Evolutionary conservation across 1,284 basidiomycete species (phyloP).

Genomic region (Ustilago esculenta): DNA sequence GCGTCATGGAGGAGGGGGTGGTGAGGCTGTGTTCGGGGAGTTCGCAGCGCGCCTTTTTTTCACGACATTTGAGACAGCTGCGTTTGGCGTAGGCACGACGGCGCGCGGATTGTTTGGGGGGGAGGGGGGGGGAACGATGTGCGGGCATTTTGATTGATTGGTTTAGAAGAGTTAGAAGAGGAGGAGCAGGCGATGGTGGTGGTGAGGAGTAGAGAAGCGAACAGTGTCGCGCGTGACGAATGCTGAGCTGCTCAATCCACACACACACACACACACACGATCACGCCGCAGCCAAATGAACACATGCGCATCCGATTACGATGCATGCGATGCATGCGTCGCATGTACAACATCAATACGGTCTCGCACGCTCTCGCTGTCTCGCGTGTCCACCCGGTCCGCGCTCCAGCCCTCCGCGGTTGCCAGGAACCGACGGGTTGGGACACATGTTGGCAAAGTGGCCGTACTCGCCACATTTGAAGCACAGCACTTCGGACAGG

Average conservation of each 20-base stretch:
- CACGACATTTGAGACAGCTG: constrained; percentile 52
- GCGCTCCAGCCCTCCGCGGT: constrained; percentile 56
- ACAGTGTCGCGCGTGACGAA: too few species aligned
- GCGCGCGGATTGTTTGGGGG: constrained; percentile 37
- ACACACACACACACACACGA: too few species aligned
- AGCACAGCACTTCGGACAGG: constrained; percentile 60
- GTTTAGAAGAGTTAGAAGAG: too few species aligned
- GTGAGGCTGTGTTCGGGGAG: constrained; percentile 40
- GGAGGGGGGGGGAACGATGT: too few species aligned
- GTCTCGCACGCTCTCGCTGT: constrained; percentile 25
- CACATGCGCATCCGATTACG: too few species aligned
- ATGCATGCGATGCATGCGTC: too few species aligned
- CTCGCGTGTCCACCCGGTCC: constrained; percentile 35
- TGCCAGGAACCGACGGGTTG: constrained; percentile 55
- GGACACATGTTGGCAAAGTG: constrained; percentile 65
- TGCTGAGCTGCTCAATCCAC: too few species aligned
- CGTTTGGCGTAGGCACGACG: constrained; percentile 50
- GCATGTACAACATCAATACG: too few species aligned
- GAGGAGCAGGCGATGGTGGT: too few species aligned
- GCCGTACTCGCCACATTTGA: constrained; percentile 64
- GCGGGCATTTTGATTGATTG: too few species aligned
- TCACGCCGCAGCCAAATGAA: too few species aligned
- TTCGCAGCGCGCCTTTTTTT: constrained; percentile 54
- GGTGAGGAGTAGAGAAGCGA: too few species aligned
- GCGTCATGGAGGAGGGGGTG: constrained; percentile 43